Evolutionary conservation across 345 rosid species (phyloP).

Genomic region (Ceriops zippeliana): DNA sequence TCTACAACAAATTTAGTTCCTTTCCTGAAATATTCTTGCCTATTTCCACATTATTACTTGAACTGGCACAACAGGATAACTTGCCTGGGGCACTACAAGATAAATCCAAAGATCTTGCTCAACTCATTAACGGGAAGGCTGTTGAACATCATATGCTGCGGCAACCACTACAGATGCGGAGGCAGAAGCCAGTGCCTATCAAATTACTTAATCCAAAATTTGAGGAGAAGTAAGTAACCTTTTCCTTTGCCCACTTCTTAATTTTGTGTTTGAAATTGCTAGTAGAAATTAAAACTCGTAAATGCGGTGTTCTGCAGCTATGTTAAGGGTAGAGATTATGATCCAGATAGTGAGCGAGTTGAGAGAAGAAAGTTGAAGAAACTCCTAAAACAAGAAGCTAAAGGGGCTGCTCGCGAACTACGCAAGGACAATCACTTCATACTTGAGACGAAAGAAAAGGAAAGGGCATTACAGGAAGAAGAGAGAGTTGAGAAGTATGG

Average conservation of each 20-base stretch:
- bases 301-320: constrained; percentile 53
- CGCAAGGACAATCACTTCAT: constrained; percentile 71
- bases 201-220: constrained; percentile 72
- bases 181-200: constrained; percentile 73
- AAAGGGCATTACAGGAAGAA: constrained; percentile 40
- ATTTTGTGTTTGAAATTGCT: neutral
- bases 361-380: constrained; percentile 66
- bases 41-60: constrained; percentile 44
- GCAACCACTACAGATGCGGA: constrained; percentile 70
- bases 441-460: constrained; percentile 53
- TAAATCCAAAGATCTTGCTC: constrained; percentile 45
- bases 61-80: constrained; percentile 51
- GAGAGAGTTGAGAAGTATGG: constrained; percentile 75
- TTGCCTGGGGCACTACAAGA: constrained; percentile 48
- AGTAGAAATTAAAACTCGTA: neutral
- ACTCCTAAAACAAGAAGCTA: constrained; percentile 50
- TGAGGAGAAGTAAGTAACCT: constrained; percentile 58
- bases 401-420: constrained; percentile 78
- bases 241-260: constrained; percentile 1
- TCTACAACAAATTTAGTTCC: constrained; percentile 51
- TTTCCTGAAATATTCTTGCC: constrained; percentile 80
- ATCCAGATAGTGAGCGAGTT: constrained; percentile 74
- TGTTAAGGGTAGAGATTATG: constrained; percentile 83
- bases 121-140: constrained; percentile 52
- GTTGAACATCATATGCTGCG: constrained; percentile 47